Evolutionary conservation across 768 basidiomycete genomes (phyloP), one percentile per base, ranked within the genome.

Genomic region (Tricholoma bakamatsutake): DNA sequence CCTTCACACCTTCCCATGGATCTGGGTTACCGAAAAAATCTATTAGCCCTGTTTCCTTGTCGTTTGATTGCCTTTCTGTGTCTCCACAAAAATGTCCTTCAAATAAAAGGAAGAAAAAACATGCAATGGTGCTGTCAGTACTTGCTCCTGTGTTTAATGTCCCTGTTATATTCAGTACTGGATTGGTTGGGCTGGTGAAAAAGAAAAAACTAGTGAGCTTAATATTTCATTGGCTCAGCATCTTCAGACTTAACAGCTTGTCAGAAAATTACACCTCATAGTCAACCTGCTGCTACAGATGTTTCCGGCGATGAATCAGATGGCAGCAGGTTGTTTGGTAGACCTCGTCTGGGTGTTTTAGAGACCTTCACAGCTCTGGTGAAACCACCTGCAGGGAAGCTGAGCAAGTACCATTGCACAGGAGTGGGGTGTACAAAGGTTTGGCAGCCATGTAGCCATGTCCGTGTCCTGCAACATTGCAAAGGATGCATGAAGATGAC

Each of bases 401-500:
- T 3, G 21, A 24, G 21, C 1, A 24, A 24, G 1, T 24, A 24
- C 21, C 21, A 3, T 24, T 24, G 21, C 3, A 3, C 21, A 24
- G 21, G 21, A 24, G 21, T 24, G 21, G 21, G 21, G 21, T 24
- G 21, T 24, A 24, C 21, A 24, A 24, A 24, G 21, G 35, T 24
- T 50, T 55, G 54, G 54, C 18, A 18, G n/a, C 54, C 54, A 18
- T 31, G 35, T 13, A 39, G 28, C 30, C 35, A 31, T 34, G 48
- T 45, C 11, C 57, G 57, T 5, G 57, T 63, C 5, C 50, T 63
- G 1, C 45, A 12, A 21, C 62, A 64, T 47, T 50, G 46, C 45
- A 61, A 59, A 52, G 12, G 30, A 3, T 64, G 62, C 28, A 21
- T 61, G 13, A 49, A 34, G 33, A 34, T 61, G 52, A 50, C 57